Base-by-base conservation (phyloP, 495 filamentous ascomycete genomes). In the Podospora pseudopauciseta region DNA sequence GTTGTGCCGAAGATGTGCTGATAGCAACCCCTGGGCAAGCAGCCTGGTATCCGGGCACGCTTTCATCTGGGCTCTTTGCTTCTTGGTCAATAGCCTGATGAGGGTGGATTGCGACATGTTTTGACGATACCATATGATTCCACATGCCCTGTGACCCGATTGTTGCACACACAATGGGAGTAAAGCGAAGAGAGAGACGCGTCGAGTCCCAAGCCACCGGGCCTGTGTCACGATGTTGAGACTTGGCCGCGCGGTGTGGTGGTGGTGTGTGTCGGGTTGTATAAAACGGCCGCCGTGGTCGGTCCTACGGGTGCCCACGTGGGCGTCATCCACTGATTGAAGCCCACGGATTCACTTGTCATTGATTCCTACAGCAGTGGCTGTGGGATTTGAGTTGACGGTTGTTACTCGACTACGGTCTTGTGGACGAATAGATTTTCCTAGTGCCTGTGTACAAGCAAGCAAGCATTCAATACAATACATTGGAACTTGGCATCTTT, bases 1-100 rank as follows among this genome's bases (percentile, higher is more conserved):
- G 88, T 92, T 94, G 93, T 92, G 93, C 93, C 93, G 91, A 94
- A 80, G 83, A 86, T 86, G 85, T 87, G 85, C 84, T 88, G 81
- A 86, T 78, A 86, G 77, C 69, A 72, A 78, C 68, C 70, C 63
- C 63, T 56, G 65, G 57, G 76, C 77, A 77, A 73, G 77, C 49
- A 78, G 76, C 76, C 77, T 77, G 77, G 77, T 71, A 74, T 78
- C 77, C 77, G 74, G 77, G 75, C 77, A 78, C 73, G 72, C 61
- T 67, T 34, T 67, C 56, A 65, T 70, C 71, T 63, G 67, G 68
- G 62, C 60, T 70, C 54, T 66, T 59, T 19, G 39, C 49, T 39
- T 57, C 26, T n/a, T 9, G 61, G 19, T 66, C 30, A 26, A 66
- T 61, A 62, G 66, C 67, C 63, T 77, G 72, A 71, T 64, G 66